phyloP scores from a whole-genome alignment of 192 early-diverging fungal genomes.

The Diversispora epigaea region DNA sequence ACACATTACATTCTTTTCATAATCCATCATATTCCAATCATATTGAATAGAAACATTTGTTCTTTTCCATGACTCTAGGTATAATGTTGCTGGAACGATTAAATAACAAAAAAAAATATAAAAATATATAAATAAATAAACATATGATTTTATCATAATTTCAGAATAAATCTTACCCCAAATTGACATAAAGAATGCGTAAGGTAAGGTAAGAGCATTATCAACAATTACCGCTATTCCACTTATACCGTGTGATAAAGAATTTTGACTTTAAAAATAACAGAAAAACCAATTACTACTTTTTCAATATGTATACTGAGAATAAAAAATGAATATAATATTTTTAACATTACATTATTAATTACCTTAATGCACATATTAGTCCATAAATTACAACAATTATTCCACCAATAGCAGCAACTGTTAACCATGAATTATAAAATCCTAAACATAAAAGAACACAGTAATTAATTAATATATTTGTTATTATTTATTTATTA shows the following conservation, averaged over 20 bases:
- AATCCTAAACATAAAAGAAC: conserved; percentile 35
- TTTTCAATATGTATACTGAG: background rate
- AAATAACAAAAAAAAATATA: background rate
- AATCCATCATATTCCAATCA: conserved; percentile 56
- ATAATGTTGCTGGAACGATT: conserved; percentile 41
- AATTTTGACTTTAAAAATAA: background rate
- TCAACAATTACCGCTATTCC: background rate
- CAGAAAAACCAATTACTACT: background rate
- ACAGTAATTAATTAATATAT: background rate
- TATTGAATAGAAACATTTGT: conserved; percentile 47
- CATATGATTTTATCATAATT: too few relatives aligned
- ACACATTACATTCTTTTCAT: conserved; percentile 36
- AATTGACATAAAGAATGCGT: conserved; percentile 59
- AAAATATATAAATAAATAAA: background rate
- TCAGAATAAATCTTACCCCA: conserved; percentile 44
- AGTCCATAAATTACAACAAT: conserved; percentile 56
- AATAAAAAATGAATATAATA: background rate
- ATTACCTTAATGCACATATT: conserved; percentile 1
- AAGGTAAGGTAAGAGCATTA: conserved; percentile 38
- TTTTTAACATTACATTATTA: background rate
- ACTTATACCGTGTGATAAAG: background rate
- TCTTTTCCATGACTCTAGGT: conserved; percentile 66
- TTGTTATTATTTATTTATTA: too few relatives aligned
- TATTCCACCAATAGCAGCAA: conserved; percentile 53
- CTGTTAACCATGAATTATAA: conserved; percentile 57